Evolutionary conservation across 2,329 filamentous ascomycete species (phyloP), one percentile per base, ranked within the genome.

Genomic region (Cladosporium oxysporum): DNA sequence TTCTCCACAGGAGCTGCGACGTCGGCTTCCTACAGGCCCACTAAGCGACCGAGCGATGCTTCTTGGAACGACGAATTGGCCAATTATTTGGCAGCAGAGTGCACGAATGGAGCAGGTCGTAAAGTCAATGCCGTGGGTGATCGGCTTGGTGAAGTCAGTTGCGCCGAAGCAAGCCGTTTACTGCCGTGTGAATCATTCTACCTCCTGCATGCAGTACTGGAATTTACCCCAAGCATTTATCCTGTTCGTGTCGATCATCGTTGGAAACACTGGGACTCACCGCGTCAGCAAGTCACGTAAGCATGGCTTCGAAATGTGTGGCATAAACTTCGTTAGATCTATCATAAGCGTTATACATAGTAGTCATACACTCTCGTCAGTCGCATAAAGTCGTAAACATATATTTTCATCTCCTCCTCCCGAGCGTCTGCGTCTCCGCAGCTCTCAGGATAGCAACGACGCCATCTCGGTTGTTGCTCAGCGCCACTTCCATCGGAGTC

Each of bases 401-500:
- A 21, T n/a, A 14, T 33, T 18, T 35, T 55, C 52, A 58, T 31
- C 37, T 21, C 47, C 58, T 49, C 26, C 26, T 37, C 31, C 58
- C 44, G 14, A 47, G 41, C 1, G n/a, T 23, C n/a, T 47, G 41
- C 8, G 18, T 28, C 49, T 60, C 57, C 5, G 67, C 67, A 37
- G 66, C 62, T 65, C 52, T 62, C 31, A 74, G 35, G 49, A 73
- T 29, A 12, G 41, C 28, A 35, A 65, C 58, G 41, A 72, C 64
- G n/a, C 68, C 69, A 14, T 61, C 58, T 26, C 60, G 44, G 3
- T 66, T 69, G 18, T 57, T 64, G 62, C 70, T 64, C 37, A 69
- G 64, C 31, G 75, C 74, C 33, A 73, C 66, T 29, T 71, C 66
- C 26, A 73, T 41, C n/a, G 72, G 67, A 3, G 73, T 76, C 64